Conservation (phyloP, 257 asterid genomes). For the Thymus quinquecostatus region DNA sequence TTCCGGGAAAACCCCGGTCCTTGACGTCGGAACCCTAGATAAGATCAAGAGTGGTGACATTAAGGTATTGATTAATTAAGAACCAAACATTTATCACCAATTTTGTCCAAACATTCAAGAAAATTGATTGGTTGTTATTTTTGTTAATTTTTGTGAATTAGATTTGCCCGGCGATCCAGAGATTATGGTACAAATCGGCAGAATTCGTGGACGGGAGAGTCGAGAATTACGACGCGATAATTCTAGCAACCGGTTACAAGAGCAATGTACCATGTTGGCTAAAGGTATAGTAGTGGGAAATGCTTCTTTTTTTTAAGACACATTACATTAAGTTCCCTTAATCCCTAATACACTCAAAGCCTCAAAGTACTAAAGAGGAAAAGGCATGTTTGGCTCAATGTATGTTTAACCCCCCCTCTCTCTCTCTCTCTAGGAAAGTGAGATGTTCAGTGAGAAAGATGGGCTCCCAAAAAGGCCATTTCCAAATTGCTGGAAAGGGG, state of each 20-base stretch:
- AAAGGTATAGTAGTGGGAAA: slow-evolving; percentile 39
- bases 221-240: slow-evolving; percentile 60
- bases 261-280: slow-evolving; percentile 78
- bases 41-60: slow-evolving; percentile 77
- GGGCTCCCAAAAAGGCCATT: slow-evolving; percentile 89
- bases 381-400: slow-evolving; percentile 35
- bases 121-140: not conserved
- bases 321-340: not conserved
- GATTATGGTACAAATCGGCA: slow-evolving; percentile 46
- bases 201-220: slow-evolving; percentile 59
- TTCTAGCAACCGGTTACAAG: slow-evolving; percentile 75
- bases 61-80: slow-evolving; percentile 45
- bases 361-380: not conserved
- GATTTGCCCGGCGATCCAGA: slow-evolving; percentile 58
- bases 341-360: not conserved
- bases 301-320: not conserved
- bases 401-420: not conserved
- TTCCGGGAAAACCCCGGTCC: slow-evolving; percentile 69
- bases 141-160: not conserved
- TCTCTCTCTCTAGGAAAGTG: slow-evolving; percentile 54
- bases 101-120: slow-evolving; percentile 41
- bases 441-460: slow-evolving; percentile 82
- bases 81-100: not conserved
- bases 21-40: slow-evolving; percentile 75
- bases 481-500: slow-evolving; percentile 98